A percentile compares a stretch with the other conserved stretches of the same genome.
Conservation (phyloP, 768 basidiomycete species). For the Termitomyces heimii region DNA sequence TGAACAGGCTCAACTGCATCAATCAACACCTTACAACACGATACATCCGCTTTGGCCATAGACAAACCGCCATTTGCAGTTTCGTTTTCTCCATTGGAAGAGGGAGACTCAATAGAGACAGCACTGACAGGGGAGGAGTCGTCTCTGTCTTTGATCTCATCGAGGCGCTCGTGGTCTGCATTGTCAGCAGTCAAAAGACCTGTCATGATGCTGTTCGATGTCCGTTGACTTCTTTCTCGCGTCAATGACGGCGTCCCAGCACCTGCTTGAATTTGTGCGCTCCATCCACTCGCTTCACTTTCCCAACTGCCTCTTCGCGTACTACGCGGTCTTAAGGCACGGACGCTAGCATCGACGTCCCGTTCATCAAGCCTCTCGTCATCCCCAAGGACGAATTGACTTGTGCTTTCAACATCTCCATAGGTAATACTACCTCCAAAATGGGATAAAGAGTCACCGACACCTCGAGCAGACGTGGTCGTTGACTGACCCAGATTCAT, state of each 20-base stretch:
- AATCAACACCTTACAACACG: slow-evolving; percentile 7
- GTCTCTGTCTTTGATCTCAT: slow-evolving; percentile 20
- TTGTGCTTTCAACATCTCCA: slow-evolving; percentile 61
- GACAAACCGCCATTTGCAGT: background rate
- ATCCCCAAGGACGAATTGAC: slow-evolving; percentile 61
- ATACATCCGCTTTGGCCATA: background rate
- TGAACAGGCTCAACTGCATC: slow-evolving; percentile 9
- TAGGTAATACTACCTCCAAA: slow-evolving; percentile 55
- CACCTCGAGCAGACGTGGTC: slow-evolving; percentile 45
- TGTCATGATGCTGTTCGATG: slow-evolving; percentile 54
- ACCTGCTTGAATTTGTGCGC: slow-evolving; percentile 55
- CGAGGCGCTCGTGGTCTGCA: slow-evolving; percentile 23
- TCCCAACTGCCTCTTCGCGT: slow-evolving; percentile 90
- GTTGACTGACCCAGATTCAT: slow-evolving; percentile 38
- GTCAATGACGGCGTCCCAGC: slow-evolving; percentile 39
- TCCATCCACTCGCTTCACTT: slow-evolving; percentile 86
- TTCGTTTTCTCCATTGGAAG: slow-evolving; percentile 1
- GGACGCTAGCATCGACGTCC: slow-evolving; percentile 82
- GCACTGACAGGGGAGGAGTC: slow-evolving; percentile 7
- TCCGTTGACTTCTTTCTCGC: slow-evolving; percentile 56
- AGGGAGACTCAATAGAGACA: slow-evolving; percentile 4
- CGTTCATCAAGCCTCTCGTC: slow-evolving; percentile 60
- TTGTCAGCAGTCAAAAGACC: slow-evolving; percentile 50
- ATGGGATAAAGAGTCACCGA: slow-evolving; percentile 65
- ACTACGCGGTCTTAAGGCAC: slow-evolving; percentile 83